Evolutionary conservation across 2,329 filamentous ascomycete genomes (phyloP), one percentile per base, ranked within the genome.

Genomic region (Bipolaris bicolor): DNA sequence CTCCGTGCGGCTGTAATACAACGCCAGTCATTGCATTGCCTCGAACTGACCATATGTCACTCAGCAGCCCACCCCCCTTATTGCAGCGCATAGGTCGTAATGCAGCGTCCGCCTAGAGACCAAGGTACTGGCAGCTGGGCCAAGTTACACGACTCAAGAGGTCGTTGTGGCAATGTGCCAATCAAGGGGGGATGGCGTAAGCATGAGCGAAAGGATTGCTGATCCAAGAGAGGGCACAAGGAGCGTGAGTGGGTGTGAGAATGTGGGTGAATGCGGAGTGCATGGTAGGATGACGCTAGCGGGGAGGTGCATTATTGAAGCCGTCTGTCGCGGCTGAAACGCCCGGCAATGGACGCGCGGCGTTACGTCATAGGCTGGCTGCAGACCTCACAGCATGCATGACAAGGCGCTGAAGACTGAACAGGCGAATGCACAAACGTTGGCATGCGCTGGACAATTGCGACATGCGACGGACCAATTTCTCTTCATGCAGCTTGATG

Each of bases 351-450:
- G 33, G 24, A 51, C 48, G 48, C 52, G 52, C 31, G 52, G 40
- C 47, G 18, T 22, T 51, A 55, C 52, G 52, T 55, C 52, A 55
- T 39, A 10, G 26, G 52, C 31, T 10, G 39, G 36, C 9, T 46
- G 33, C 29, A 7, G 37, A 51, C 46, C 24, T 51, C 47, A 45
- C 52, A 31, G 18, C 47, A 33, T 51, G 24, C 31, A 31, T 29
- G 29, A 24, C n/a, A 5, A 15, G 24, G 15, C 7, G 20, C 15
- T 24, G 2, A 13, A 31, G 3, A 15, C 10, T 39, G 6, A 16
- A 26, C 10, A 37, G n/a, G 24, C 7, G 34, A 16, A 39, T 29
- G 13, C 20, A 46, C 43, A 46, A 31, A 16, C n/a, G 5, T 7
- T 15, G 43, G 26, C 9, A 18, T 31, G 16, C n/a, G 24, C 15